phyloP scores from a whole-genome alignment of 2,329 filamentous ascomycete genomes.

The Talaromyces islandicus region DNA sequence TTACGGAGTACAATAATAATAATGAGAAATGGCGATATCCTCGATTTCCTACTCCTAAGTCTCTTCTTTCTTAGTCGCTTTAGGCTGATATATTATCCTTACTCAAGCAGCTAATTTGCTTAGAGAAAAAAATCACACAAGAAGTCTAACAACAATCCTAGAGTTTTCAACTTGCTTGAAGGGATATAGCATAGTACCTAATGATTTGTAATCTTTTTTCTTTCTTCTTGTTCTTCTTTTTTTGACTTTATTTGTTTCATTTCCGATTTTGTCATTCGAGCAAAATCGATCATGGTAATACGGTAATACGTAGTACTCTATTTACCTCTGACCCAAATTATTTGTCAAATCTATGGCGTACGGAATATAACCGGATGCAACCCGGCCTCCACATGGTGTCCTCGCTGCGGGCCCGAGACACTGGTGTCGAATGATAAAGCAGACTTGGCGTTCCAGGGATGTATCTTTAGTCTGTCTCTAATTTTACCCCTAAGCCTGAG shows the following conservation, averaged over 20 bases:
- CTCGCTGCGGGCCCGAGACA: too few species aligned
- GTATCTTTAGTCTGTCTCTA: too few species aligned
- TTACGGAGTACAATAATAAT: background rate
- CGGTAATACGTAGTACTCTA: too few species aligned
- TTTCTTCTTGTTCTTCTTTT: too few species aligned
- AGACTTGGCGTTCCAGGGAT: background rate
- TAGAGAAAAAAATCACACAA: background rate
- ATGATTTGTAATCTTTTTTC: background rate
- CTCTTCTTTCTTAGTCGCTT: background rate
- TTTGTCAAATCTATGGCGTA: background rate
- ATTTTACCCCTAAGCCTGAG: background rate
- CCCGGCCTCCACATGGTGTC: background rate
- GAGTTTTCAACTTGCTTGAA: background rate
- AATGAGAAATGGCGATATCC: background rate
- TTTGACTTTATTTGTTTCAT: background rate
- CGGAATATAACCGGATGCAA: background rate
- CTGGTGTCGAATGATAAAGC: background rate
- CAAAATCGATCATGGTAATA: too few species aligned
- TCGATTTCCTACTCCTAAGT: background rate
- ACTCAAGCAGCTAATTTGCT: background rate
- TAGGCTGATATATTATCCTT: background rate
- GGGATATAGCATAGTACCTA: background rate
- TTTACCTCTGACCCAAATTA: background rate
- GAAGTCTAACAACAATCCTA: background rate
- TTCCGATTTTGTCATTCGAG: background rate